Base-by-base conservation (phyloP, 2,329 filamentous ascomycete species). In the Chaetomiaceae sp. region DNA sequence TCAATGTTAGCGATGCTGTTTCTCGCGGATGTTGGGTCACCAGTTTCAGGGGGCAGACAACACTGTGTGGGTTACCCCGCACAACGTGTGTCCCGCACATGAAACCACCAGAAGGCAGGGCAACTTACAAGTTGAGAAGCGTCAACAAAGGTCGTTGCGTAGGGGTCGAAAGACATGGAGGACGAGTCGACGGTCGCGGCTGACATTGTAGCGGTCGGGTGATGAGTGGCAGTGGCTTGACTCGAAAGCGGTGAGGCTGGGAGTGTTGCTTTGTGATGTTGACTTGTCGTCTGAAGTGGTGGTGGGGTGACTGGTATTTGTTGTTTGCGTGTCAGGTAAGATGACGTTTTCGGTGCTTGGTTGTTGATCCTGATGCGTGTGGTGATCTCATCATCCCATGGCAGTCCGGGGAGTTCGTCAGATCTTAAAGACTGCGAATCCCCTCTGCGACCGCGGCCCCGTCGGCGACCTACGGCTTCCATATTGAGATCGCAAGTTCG, bases 71-170 rank as follows among this genome's bases (percentile, higher is more conserved):
- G 40, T 46, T 47, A 47, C 45, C 46, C 54, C 46, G 31, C 55
- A 49, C 49, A 34, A 49, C n/a, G n/a, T 34, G 44, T 14, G 14
- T 15, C 39, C 17, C 17, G 23, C 7, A 46, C 19, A n/a, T 25
- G 29, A 29, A 27, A 43, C 33, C 33, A 23, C 31, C 27, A n/a
- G 17, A 36, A 20, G 15, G 6, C n/a, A 45, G 15, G 29, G 27
- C 19, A 43, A 61, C 61, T 62, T 46, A 63, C 61, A 51, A 54
- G 44, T 14, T 61, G 51, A 36, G 59, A 27, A 31, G 40, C 45
- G 45, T 58, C 55, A 48, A 57, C 55, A 48, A 57, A 61, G 3
- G 58, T 56, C 31, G 50, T 58, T 23, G 59, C 36, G 43, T 52
- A 61, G 23, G 55, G 50, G 51, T 63, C 58, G 54, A 61, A 59